These are phyloP conservation scores for Anthracocystis setariae DNA, from an alignment of 1,284 basidiomycete species.

Conservation along the genomic window DNA sequence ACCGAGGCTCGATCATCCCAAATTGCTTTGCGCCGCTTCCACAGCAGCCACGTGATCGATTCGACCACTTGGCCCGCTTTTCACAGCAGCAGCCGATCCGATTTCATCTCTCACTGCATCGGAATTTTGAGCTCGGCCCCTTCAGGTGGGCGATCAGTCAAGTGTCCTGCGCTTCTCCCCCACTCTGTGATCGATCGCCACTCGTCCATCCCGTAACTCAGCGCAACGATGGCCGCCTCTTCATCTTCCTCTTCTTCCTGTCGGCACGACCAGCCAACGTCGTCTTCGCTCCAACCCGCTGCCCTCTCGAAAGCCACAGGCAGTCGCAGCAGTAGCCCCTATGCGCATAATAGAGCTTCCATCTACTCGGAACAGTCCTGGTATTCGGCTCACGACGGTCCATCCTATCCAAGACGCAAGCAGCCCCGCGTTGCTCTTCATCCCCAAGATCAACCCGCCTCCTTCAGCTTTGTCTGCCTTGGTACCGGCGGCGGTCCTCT, in stretches of 20 bases:
- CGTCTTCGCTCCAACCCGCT: slow-evolving; percentile 7
- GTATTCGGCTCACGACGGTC: slow-evolving; percentile 36
- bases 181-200: neutral
- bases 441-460: slow-evolving; percentile 36
- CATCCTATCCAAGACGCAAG: slow-evolving; percentile 28
- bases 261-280: slow-evolving; percentile 11
- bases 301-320: neutral
- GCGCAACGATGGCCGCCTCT: slow-evolving; percentile 6
- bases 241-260: slow-evolving; percentile 17
- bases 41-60: neutral
- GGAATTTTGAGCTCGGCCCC: neutral
- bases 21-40: neutral
- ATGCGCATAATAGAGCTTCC: slow-evolving; percentile 18
- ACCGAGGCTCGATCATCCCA: neutral
- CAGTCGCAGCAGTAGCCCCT: slow-evolving; percentile 13
- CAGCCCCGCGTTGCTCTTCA: slow-evolving; percentile 44
- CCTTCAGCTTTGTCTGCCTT: slow-evolving; percentile 65
- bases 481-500: slow-evolving; percentile 69
- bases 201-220: neutral
- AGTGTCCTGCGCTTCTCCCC: neutral
- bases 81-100: neutral
- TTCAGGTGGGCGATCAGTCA: slow-evolving; percentile 5
- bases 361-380: slow-evolving; percentile 39
- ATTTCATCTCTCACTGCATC: neutral
- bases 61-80: neutral